phyloP scores from a whole-genome alignment of 768 basidiomycete species.

The Fistulinella prunicolor region DNA sequence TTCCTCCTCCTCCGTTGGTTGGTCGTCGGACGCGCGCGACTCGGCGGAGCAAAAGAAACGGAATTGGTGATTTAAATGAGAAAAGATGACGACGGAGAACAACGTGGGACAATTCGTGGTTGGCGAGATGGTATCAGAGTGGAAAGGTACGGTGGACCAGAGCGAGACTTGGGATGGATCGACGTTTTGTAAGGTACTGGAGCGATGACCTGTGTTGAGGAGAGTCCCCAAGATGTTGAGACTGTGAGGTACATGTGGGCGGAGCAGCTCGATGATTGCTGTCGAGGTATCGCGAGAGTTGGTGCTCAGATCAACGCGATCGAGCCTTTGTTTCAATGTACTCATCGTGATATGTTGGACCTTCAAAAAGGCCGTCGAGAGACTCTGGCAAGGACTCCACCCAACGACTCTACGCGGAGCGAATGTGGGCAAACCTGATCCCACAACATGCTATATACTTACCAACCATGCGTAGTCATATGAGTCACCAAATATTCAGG shows the following conservation, averaged over 20 bases:
- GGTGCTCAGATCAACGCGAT: conserved; percentile 10
- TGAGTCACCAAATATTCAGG: too few species aligned
- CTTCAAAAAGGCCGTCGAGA: too few species aligned
- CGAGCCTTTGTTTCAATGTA: neutral
- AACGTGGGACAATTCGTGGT: neutral
- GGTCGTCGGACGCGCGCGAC: neutral
- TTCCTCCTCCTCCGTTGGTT: conserved; percentile 6
- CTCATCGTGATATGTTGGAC: neutral
- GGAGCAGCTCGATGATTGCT: conserved; percentile 13
- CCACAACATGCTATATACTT: too few species aligned
- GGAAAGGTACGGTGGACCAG: conserved; percentile 20
- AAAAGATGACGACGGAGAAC: conserved; percentile 22
- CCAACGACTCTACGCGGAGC: too few species aligned
- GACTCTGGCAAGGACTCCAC: too few species aligned
- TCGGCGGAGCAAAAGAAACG: conserved; percentile 19
- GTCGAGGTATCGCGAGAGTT: conserved; percentile 1
- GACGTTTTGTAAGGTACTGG: conserved; percentile 6
- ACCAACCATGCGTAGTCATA: too few species aligned
- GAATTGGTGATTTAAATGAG: conserved; percentile 11
- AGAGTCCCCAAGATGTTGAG: conserved; percentile 17
- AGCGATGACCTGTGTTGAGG: conserved; percentile 16
- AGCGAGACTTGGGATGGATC: conserved; percentile 15
- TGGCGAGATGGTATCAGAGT: neutral
- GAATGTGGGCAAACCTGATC: too few species aligned
- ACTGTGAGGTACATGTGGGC: conserved; percentile 11